Evolutionary conservation across 441 rosid species (phyloP).

Genomic region (Populus hybrid): DNA sequence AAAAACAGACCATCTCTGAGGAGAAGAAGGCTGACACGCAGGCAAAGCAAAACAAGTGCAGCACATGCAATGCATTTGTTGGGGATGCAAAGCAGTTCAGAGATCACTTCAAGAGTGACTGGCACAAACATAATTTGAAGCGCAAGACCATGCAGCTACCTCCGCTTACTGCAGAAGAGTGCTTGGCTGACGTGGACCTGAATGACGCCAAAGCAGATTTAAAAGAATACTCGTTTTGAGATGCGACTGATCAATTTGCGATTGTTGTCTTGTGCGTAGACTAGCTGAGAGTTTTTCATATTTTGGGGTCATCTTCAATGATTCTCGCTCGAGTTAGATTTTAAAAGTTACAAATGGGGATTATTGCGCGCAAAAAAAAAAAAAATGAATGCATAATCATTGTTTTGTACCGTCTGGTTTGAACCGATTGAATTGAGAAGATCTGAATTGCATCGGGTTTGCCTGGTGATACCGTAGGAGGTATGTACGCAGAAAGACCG

Average conservation of each 20-base stretch:
- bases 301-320: neutral
- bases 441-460: too few species aligned
- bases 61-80: slow-evolving; percentile 69
- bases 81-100: slow-evolving; percentile 80
- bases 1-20: slow-evolving; percentile 49
- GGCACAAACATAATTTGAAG: slow-evolving; percentile 93
- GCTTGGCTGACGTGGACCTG: slow-evolving; percentile 65
- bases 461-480: too few species aligned
- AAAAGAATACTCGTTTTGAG: slow-evolving; percentile 90
- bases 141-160: slow-evolving; percentile 79
- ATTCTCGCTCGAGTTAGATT: neutral
- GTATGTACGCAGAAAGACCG: too few species aligned
- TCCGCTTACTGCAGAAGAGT: slow-evolving; percentile 74
- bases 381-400: too few species aligned
- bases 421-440: too few species aligned
- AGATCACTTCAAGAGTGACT: slow-evolving; percentile 85
- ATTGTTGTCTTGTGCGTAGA: neutral
- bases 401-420: too few species aligned
- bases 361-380: too few species aligned
- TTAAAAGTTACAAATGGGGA: too few species aligned
- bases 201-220: slow-evolving; percentile 61
- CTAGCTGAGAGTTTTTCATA: neutral
- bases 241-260: neutral
- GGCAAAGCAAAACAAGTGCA: slow-evolving; percentile 70
- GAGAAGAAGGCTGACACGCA: slow-evolving; percentile 37